phyloP scores from a whole-genome alignment of 805 yeast species.

The Lachancea kluyveri region DNA sequence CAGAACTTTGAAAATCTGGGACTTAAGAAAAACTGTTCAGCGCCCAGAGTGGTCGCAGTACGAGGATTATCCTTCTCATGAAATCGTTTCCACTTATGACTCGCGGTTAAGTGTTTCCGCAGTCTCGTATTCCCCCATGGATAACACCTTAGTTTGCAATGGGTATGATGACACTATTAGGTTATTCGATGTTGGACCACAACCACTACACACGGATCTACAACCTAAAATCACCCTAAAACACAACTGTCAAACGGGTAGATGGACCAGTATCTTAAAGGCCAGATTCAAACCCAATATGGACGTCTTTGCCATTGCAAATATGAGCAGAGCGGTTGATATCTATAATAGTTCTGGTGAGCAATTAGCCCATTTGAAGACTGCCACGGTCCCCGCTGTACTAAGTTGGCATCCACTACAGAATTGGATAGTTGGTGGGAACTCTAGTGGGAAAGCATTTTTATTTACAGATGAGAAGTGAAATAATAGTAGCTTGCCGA shows the following conservation, averaged over 20 bases:
- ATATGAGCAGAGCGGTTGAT: slow-evolving; percentile 86
- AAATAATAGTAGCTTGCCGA: too few species aligned
- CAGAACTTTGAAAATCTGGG: slow-evolving; percentile 82
- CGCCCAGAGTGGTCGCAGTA: slow-evolving; percentile 52
- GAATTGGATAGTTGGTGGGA: slow-evolving; percentile 91
- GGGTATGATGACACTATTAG: slow-evolving; percentile 87
- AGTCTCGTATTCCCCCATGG: slow-evolving; percentile 69
- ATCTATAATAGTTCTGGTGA: slow-evolving; percentile 71
- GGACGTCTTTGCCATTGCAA: slow-evolving; percentile 85
- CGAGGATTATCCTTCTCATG: slow-evolving; percentile 36
- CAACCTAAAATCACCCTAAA: slow-evolving; percentile 58
- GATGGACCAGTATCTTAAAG: slow-evolving; percentile 92
- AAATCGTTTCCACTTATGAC: slow-evolving; percentile 48
- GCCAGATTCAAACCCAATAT: slow-evolving; percentile 74
- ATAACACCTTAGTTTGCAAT: slow-evolving; percentile 71
- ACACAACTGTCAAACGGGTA: slow-evolving; percentile 94
- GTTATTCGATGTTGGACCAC: slow-evolving; percentile 48
- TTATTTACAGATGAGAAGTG: slow-evolving; percentile 33
- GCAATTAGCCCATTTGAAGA: slow-evolving; percentile 69
- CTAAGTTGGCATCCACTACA: slow-evolving; percentile 73
- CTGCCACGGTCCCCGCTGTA: slow-evolving; percentile 94
- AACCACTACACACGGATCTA: slow-evolving; percentile 32
- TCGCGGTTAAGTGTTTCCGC: slow-evolving; percentile 79
- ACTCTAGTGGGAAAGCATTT: slow-evolving; percentile 86
- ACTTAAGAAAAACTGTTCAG: slow-evolving; percentile 49